phyloP scores from a whole-genome alignment of 805 yeast genomes.

The Wickerhamiella australiensis region DNA sequence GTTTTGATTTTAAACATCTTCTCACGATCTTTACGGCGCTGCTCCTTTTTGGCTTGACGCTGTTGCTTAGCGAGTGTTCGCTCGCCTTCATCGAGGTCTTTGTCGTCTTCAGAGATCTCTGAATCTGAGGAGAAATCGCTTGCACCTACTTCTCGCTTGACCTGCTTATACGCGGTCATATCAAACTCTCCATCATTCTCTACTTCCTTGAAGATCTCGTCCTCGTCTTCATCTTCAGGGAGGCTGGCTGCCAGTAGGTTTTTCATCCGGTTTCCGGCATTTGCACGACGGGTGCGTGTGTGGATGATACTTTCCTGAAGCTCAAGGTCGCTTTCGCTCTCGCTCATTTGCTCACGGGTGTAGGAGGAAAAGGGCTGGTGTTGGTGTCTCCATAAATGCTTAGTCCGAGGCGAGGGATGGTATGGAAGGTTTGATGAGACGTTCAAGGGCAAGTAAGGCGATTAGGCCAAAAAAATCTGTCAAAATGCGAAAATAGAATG shows the following conservation, averaged over 20 bases:
- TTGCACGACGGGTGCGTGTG: slow-evolving; percentile 61
- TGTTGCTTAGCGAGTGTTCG: slow-evolving; percentile 40
- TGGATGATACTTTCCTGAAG: slow-evolving; percentile 6
- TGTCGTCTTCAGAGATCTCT: slow-evolving; percentile 36
- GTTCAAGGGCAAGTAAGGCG: not conserved
- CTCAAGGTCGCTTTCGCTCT: slow-evolving; percentile 5
- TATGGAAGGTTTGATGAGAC: not conserved
- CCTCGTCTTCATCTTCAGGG: slow-evolving; percentile 49
- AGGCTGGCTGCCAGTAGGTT: slow-evolving; percentile 63
- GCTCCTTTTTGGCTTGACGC: slow-evolving; percentile 24
- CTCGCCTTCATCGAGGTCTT: slow-evolving; percentile 58
- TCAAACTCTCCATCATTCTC: slow-evolving; percentile 36
- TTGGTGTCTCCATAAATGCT: slow-evolving; percentile 1
- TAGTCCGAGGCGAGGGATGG: slow-evolving; percentile 3
- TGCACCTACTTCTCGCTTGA: slow-evolving; percentile 14
- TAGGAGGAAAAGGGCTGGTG: not conserved
- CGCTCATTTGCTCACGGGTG: slow-evolving; percentile 2
- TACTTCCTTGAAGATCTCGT: slow-evolving; percentile 38
- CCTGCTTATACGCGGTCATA: slow-evolving; percentile 18
- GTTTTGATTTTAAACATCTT: slow-evolving; percentile 29
- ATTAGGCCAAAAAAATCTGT: not conserved
- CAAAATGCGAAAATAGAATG: not conserved
- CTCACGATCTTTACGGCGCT: slow-evolving; percentile 25
- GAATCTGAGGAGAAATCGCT: slow-evolving; percentile 31
- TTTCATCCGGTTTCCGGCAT: slow-evolving; percentile 80